Evolutionary conservation across 2,329 filamentous ascomycete genomes (phyloP), one percentile per base, ranked within the genome.

Genomic region (Aspergillus neoniger): DNA sequence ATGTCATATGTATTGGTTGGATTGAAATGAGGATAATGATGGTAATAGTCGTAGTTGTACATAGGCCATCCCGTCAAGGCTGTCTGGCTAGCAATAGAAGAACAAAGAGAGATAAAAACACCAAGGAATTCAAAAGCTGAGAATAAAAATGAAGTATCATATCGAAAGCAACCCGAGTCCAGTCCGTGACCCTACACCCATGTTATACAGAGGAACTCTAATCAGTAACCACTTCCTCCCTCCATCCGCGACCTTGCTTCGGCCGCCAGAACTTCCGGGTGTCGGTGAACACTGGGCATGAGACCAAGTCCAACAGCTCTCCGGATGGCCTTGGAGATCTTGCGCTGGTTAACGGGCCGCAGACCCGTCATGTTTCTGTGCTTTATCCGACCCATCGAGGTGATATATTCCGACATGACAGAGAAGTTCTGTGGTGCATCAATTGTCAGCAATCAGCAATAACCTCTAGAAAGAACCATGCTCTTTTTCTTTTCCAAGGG

Each of bases 291-390:
- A 74, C 89, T 96, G 23, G 95, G 95, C 84, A 98, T 92, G 62
- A 98, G 81, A 15, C 95, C 95, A 72, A 97, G 84, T 1, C 93
- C 95, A 70, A 98, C 89, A 19, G 91, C 89, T 69, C 95, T 86
- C 66, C 95, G 84, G 70, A 99, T 90, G 56, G 96, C 94, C 82
- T 96, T 97, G 63, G 94, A 91, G 73, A 99, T 87, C 79, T 90
- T 92, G 67, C 95, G 85, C 81, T 99, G 95, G 81, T 98, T 98
- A 66, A 91, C 89, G 2, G 91, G 90, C 59, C 91, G 85, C 63
- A 99, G 81, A 14, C 91, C 92, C 0, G 93, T 98, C 23, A 88
- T 81, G 5, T 76, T 83, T n/a, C 85, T 83, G 74, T 90, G 87
- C 79, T 87, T 90, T 75, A 99, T 97, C 61, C 92, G 87, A 54